A percentile compares a stretch with the other conserved stretches of the same genome.
Conservation (phyloP, 2,329 filamentous ascomycete genomes). For the Penicillium sclerotigenum region DNA sequence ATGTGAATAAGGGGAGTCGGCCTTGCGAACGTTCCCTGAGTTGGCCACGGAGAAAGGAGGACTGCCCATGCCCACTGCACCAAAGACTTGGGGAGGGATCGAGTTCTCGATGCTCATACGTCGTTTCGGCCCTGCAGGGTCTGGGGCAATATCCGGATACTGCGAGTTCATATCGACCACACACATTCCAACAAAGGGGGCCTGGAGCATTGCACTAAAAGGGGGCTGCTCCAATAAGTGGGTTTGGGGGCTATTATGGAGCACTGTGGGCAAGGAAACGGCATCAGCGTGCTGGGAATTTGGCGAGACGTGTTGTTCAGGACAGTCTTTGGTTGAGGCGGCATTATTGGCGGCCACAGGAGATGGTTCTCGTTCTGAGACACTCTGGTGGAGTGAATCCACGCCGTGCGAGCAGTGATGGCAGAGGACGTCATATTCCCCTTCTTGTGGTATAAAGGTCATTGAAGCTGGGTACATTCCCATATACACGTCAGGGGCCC, state of each 20-base stretch:
- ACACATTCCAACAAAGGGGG: conserved; percentile 24
- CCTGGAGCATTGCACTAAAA: conserved; percentile 16
- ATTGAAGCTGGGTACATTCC: conserved; percentile 25
- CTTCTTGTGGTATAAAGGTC: conserved; percentile 25
- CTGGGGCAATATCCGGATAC: not conserved
- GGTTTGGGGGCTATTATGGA: not conserved
- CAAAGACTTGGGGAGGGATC: not conserved
- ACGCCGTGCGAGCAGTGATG: conserved; percentile 26
- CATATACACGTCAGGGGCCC: conserved; percentile 21
- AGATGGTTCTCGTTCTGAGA: conserved; percentile 21
- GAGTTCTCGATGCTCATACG: conserved; percentile 1
- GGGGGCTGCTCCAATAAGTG: conserved; percentile 15
- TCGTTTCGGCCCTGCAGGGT: not conserved
- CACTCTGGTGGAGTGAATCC: conserved; percentile 24
- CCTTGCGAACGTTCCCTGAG: not conserved
- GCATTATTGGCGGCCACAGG: not conserved
- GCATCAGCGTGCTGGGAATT: not conserved
- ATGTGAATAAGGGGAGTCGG: not conserved
- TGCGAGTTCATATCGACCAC: conserved; percentile 9
- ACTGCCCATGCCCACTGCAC: not conserved
- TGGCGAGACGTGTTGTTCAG: not conserved
- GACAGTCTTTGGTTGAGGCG: conserved; percentile 1
- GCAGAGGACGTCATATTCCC: conserved; percentile 37
- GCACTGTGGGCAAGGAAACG: not conserved
- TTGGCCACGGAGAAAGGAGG: not conserved